Conservation (phyloP, 345 rosid genomes). For the Schrenkiella parvula region DNA sequence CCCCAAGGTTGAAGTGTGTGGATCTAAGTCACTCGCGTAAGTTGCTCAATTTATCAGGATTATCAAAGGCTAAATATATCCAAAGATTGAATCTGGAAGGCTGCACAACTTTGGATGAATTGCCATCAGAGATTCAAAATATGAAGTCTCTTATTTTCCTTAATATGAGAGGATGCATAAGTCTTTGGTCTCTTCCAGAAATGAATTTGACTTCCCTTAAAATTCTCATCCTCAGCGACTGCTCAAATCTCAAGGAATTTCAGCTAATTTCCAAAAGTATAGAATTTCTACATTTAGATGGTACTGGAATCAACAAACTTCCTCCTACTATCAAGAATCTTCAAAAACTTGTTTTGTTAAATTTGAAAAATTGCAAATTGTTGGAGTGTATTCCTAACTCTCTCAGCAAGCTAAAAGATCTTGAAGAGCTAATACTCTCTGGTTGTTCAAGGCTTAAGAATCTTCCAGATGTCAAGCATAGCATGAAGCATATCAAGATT, state of each 20-base stretch:
- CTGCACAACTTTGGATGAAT: neutral
- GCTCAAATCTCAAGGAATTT: neutral
- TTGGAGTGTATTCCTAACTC: neutral
- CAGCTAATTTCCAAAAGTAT: neutral
- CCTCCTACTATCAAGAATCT: neutral
- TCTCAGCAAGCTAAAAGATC: neutral
- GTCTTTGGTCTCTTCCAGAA: neutral
- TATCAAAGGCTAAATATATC: no score
- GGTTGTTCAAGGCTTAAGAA: neutral
- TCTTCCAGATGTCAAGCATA: neutral
- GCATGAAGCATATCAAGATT: neutral
- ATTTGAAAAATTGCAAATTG: neutral
- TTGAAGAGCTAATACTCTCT: neutral
- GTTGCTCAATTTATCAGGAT: no score
- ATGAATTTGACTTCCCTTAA: neutral
- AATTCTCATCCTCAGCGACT: neutral
- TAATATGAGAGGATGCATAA: neutral
- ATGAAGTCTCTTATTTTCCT: neutral
- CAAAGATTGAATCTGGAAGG: neutral
- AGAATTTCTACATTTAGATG: neutral
- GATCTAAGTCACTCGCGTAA: no score
- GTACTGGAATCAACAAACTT: constrained; percentile 3
- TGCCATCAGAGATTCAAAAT: neutral
- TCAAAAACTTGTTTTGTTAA: neutral
- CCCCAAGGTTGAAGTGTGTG: no score